phyloP scores from a whole-genome alignment of 2,329 filamentous ascomycete genomes.

The Dactylellina cionopaga region DNA sequence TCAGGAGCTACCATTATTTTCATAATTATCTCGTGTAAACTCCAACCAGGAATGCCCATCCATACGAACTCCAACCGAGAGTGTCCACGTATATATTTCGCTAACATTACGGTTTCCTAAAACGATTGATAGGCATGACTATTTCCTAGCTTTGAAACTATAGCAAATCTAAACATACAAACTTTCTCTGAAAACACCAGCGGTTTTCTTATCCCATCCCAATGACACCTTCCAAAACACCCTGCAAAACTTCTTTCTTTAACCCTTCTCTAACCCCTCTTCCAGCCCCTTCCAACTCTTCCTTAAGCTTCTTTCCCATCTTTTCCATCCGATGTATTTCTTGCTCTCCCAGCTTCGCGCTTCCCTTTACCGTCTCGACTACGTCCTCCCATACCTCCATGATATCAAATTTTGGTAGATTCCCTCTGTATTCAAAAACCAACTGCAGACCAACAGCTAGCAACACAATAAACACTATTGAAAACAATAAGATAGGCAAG shows the following conservation, averaged over 20 bases:
- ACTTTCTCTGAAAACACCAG: constrained; percentile 4
- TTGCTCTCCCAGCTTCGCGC: constrained; percentile 43
- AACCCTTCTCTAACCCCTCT: constrained; percentile 42
- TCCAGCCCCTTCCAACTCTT: constrained; percentile 40
- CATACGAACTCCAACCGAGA: no score
- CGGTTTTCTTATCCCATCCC: constrained; percentile 32
- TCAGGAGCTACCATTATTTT: no score
- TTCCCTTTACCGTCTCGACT: constrained; percentile 38
- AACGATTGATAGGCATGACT: constrained; percentile 6
- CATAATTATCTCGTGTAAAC: no score
- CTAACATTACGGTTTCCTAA: not conserved
- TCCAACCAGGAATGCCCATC: no score
- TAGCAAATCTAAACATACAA: constrained; percentile 4
- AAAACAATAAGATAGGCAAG: constrained; percentile 40
- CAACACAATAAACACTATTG: constrained; percentile 40
- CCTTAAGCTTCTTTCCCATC: constrained; percentile 43
- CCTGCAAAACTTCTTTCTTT: constrained; percentile 49
- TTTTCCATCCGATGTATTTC: constrained; percentile 42
- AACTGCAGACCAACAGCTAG: constrained; percentile 43
- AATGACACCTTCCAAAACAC: constrained; percentile 50
- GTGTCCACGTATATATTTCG: constrained; percentile 4
- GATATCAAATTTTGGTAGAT: constrained; percentile 48
- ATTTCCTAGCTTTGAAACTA: not conserved
- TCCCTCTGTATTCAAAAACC: constrained; percentile 49
- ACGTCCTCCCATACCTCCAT: constrained; percentile 51